Conservation (phyloP, 2,329 filamentous ascomycete genomes). For the Achaetomium macrosporum region DNA sequence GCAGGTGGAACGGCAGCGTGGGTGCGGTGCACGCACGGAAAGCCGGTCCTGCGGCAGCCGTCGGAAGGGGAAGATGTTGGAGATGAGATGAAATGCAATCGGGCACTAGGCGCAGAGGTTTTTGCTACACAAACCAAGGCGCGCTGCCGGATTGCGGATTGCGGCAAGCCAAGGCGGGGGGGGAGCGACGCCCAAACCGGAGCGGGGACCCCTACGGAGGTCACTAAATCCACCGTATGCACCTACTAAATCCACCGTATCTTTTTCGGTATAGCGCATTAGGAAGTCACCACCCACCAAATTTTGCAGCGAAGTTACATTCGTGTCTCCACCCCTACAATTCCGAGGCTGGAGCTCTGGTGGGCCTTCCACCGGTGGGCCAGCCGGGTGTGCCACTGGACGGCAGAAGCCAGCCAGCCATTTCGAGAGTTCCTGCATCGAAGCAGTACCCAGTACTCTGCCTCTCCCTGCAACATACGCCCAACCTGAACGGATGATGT, state of each 20-base stretch:
- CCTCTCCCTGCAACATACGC: no score
- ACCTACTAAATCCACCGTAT: no score
- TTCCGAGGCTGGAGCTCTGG: neutral
- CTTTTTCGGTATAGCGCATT: no score
- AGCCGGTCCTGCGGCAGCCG: slow-evolving; percentile 17
- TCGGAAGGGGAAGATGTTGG: neutral
- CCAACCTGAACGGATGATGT: no score
- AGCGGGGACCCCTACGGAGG: slow-evolving; percentile 18
- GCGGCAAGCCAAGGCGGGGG: slow-evolving; percentile 5
- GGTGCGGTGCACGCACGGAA: neutral
- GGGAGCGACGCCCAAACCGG: slow-evolving; percentile 6
- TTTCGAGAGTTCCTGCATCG: no score
- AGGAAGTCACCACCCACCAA: no score
- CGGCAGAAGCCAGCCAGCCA: no score
- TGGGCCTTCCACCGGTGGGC: neutral
- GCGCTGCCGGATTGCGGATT: slow-evolving; percentile 5
- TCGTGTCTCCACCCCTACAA: no score
- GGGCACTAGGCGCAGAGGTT: neutral
- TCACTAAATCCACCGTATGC: no score
- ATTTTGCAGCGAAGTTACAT: no score
- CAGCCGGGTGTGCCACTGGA: no score
- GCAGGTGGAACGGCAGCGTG: neutral
- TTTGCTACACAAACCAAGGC: neutral
- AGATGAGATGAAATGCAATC: neutral
- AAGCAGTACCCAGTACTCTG: no score